Evolutionary conservation across 805 yeast species (phyloP), one percentile per base, ranked within the genome.

Genomic region (Hanseniaspora lindneri): DNA sequence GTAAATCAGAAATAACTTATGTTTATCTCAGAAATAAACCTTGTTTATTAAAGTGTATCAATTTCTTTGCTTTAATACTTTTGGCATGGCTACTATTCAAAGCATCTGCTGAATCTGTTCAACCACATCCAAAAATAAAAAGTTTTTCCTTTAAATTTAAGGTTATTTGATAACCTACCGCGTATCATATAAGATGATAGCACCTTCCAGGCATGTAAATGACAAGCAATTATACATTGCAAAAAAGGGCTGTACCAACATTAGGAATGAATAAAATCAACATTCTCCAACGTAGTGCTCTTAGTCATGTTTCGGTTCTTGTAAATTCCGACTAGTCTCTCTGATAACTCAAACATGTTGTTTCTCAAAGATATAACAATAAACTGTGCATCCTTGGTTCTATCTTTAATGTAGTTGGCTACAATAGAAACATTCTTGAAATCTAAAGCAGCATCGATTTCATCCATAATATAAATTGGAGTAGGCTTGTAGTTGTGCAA

Each of bases 401-500:
- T 72, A 58, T 88, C 96, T 60, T 87, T 88, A 62, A 92, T 92
- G 61, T 92, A 94, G 59, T 88, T 89, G 3, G 98, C 99, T 44
- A 92, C 96, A 66, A 92, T 92, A 11, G 96, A 86, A 29, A 92
- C 98, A 58, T 92, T 92, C 61, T 96, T 72, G 66, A 92, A 92
- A 67, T 92, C 99, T 54, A 92, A 73, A 1, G 99, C 99, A 0
- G 99, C 98, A 68, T 92, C 98, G 56, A 92, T 92, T 67, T 92
- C 98, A 68, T 92, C 98, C 98, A 92, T 92, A 32, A 92, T 97
- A 61, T 92, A 92, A 42, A 92, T 67, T 5, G 98, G 98, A 0
- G 98, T 92, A 1, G 98, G 98, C 62, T 86, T 92, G 64, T 86
- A 92, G 56, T 84, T 83, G 63, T 92, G 98, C 25, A 92, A 72